phyloP scores from a whole-genome alignment of 306 rosid genomes.

The Castanea mollissima region DNA sequence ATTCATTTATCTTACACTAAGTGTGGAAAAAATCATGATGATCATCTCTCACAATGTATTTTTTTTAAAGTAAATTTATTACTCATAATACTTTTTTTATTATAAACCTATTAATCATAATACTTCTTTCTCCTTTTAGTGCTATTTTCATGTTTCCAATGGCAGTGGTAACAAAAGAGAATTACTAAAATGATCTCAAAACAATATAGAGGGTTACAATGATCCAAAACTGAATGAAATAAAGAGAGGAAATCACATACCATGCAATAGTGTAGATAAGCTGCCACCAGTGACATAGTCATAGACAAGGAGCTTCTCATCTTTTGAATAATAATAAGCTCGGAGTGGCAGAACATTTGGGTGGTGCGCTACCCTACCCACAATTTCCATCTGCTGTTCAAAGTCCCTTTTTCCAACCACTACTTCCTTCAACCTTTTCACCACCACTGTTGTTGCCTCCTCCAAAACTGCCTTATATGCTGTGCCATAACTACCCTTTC shows the following conservation, averaged over 20 bases:
- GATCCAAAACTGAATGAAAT: not conserved
- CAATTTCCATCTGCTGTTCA: constrained; percentile 79
- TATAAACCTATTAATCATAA: not conserved
- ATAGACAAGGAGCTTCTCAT: constrained; percentile 82
- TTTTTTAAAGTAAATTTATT: not conserved
- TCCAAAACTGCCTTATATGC: constrained; percentile 84
- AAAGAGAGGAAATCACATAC: constrained; percentile 35
- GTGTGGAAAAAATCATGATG: not conserved
- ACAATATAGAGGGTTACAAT: not conserved
- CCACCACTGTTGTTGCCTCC: constrained; percentile 79
- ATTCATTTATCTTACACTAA: not conserved
- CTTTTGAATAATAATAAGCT: constrained; percentile 85
- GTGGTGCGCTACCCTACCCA: constrained; percentile 78
- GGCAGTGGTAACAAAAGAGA: not conserved
- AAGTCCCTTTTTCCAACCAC: constrained; percentile 76
- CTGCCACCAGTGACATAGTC: constrained; percentile 64
- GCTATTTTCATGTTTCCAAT: not conserved
- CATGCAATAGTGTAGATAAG: constrained; percentile 66
- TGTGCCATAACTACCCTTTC: constrained; percentile 87
- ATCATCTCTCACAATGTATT: not conserved
- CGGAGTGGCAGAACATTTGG: constrained; percentile 69
- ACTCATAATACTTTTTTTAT: not conserved
- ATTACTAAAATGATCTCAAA: not conserved
- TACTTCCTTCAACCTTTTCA: constrained; percentile 86
- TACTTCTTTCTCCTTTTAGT: not conserved